Percentiles rank a stretch among this genome's conserved stretches.
Conservation (phyloP, 371 early-diverging fungal species). For the Mortierella sp. region DNA sequence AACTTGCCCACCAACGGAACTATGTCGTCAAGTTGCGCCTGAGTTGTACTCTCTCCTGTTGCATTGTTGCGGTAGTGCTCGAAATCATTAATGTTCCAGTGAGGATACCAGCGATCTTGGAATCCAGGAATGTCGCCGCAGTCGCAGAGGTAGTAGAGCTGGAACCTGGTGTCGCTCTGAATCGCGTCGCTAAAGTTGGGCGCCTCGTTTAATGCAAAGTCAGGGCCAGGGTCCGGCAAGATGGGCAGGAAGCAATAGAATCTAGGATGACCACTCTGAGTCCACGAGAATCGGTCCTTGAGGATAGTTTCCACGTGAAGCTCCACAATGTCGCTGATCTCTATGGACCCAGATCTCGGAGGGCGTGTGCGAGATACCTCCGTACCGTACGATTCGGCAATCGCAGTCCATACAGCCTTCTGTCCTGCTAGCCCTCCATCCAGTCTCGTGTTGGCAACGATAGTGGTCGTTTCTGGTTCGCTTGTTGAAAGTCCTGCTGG, state of each 20-base stretch:
- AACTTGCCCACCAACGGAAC: conserved; percentile 20
- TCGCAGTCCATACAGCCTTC: conserved; percentile 4
- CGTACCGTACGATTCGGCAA: neutral
- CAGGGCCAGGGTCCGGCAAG: neutral
- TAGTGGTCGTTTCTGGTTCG: neutral
- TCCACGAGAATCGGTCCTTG: neutral
- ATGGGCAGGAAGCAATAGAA: conserved; percentile 6
- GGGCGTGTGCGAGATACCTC: neutral
- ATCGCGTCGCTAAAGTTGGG: neutral
- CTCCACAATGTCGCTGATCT: neutral
- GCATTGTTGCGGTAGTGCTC: neutral
- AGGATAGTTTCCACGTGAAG: neutral
- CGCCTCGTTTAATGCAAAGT: neutral
- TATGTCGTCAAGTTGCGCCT: conserved; percentile 2
- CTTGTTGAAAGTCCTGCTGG: neutral
- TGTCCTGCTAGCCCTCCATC: neutral
- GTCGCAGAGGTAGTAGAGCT: conserved; percentile 26
- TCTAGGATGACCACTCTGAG: neutral
- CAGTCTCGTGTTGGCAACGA: neutral
- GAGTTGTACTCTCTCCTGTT: conserved; percentile 12
- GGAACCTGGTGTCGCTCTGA: neutral
- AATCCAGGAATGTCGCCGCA: conserved; percentile 34
- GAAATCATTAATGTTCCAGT: conserved; percentile 21
- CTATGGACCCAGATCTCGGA: neutral
- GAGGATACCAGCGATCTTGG: conserved; percentile 8